phyloP scores from a whole-genome alignment of 2,329 filamentous ascomycete genomes.

The Venturia effusa region DNA sequence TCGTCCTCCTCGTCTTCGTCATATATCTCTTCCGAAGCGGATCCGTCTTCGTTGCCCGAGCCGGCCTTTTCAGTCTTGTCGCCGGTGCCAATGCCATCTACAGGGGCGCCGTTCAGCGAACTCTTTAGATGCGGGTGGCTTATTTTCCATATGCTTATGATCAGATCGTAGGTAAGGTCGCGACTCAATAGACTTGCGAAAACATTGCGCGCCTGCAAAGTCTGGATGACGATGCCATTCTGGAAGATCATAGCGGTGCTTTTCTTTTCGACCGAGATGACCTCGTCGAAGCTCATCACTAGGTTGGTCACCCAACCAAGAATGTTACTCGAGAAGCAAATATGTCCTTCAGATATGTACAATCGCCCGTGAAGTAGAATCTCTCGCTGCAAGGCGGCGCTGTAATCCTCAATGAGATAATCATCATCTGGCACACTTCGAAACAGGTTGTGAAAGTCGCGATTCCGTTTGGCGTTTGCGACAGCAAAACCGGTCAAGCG shows the following conservation, averaged over 20 bases:
- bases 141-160: slow-evolving; percentile 97
- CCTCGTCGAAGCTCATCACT: slow-evolving; percentile 96
- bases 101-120: slow-evolving; percentile 75
- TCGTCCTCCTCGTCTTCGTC: slow-evolving; percentile 72
- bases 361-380: slow-evolving; percentile 88
- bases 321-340: slow-evolving; percentile 99
- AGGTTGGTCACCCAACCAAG: slow-evolving; percentile 95
- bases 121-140: slow-evolving; percentile 87
- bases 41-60: slow-evolving; percentile 46
- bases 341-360: slow-evolving; percentile 92
- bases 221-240: slow-evolving; percentile 94
- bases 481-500: slow-evolving; percentile 75
- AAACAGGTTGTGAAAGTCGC: slow-evolving; percentile 88
- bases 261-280: slow-evolving; percentile 93
- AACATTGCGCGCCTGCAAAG: slow-evolving; percentile 85
- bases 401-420: slow-evolving; percentile 97
- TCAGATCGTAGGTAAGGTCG: slow-evolving; percentile 92
- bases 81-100: slow-evolving; percentile 60
- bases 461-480: slow-evolving; percentile 89
- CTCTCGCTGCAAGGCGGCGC: slow-evolving; percentile 88
- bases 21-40: slow-evolving; percentile 50
- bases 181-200: slow-evolving; percentile 92
- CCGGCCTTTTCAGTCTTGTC: slow-evolving; percentile 86
- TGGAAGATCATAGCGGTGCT: slow-evolving; percentile 93
- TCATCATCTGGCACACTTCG: slow-evolving; percentile 96